Evolutionary conservation across 2,329 filamentous ascomycete genomes (phyloP), one percentile per base, ranked within the genome.

Genomic region (Didymella sp.): DNA sequence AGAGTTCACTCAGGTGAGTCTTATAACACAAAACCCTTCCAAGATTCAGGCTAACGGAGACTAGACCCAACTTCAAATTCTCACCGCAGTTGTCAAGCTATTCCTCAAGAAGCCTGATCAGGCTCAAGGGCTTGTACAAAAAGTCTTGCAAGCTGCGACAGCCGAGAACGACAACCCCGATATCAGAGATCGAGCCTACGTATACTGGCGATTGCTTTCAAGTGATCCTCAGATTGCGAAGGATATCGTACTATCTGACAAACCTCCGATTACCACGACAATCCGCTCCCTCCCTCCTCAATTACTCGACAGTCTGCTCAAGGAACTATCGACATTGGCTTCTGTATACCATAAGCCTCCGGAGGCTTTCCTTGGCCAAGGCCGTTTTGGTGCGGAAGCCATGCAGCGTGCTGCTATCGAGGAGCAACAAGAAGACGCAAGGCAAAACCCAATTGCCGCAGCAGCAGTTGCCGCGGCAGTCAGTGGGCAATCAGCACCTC

Each of bases 271-370:
- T 72, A 88, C 90, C 35, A 94, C 92, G 21, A 99, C 95, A 24
- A 97, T 99, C 80, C 91, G 91, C 55, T 94, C 91, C 55, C 84
- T 98, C 27, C 92, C 95, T 1, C 85, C 90, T 5, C 83, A 88
- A 30, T 84, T 99, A 6, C 85, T 99, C 40, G 94, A 99, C 60
- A 89, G 92, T 75, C 87, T 99, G n/a, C 86, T 99, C 8, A 84
- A 85, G 9, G 94, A 99, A 76, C 86, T 99, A 28, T 98, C 94
- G 12, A 97, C 95, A 9, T 85, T 99, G 27, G 92, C 95, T 7
- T 98, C 94, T 1, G 95, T 99, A 21, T 99, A 99, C 79, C 95
- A 99, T 85, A 98, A 96, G 80, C 93, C 93, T 8, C 93, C 95
- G 41, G 92, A 96, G 83, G 92, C 94, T n/a, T 99, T 99, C 77